Evolutionary conservation across 495 filamentous ascomycete species (phyloP).

Genomic region (Neurospora hispaniola): DNA sequence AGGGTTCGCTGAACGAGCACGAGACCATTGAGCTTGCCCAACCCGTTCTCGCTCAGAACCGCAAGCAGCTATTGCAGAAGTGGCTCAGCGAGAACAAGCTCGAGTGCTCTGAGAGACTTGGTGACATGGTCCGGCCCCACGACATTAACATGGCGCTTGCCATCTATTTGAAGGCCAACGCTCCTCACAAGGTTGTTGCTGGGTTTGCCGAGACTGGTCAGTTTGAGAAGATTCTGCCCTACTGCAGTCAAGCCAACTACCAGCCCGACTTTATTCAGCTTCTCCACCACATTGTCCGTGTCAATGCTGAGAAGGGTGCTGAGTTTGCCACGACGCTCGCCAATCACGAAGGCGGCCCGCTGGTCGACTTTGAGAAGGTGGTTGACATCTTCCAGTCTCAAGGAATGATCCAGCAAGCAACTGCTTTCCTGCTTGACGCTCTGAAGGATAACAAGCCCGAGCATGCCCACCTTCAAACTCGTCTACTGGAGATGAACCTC

Average conservation of each 20-base stretch:
- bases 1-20: constrained; percentile 81
- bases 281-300: constrained; percentile 81
- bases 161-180: constrained; percentile 81
- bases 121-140: constrained; percentile 83
- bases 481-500: constrained; percentile 95
- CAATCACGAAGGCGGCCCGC: constrained; percentile 69
- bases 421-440: constrained; percentile 90
- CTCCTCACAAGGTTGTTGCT: constrained; percentile 85
- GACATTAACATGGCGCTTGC: constrained; percentile 74
- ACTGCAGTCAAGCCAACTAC: constrained; percentile 72
- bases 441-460: constrained; percentile 90
- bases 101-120: constrained; percentile 88
- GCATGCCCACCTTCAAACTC: constrained; percentile 85
- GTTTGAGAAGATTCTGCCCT: constrained; percentile 90
- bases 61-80: constrained; percentile 94
- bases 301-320: constrained; percentile 87
- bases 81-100: constrained; percentile 95
- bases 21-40: constrained; percentile 91
- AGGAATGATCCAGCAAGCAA: constrained; percentile 95
- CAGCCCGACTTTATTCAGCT: constrained; percentile 85
- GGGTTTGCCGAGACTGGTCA: constrained; percentile 91
- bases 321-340: constrained; percentile 87
- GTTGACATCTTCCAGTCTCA: constrained; percentile 97
- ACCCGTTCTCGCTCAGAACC: constrained; percentile 82
- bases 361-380: constrained; percentile 89